A percentile compares a stretch with the other conserved stretches of the same genome.
phyloP scores from a whole-genome alignment of 2,329 filamentous ascomycete species.

The Coniosporium tulheliwenetii region DNA sequence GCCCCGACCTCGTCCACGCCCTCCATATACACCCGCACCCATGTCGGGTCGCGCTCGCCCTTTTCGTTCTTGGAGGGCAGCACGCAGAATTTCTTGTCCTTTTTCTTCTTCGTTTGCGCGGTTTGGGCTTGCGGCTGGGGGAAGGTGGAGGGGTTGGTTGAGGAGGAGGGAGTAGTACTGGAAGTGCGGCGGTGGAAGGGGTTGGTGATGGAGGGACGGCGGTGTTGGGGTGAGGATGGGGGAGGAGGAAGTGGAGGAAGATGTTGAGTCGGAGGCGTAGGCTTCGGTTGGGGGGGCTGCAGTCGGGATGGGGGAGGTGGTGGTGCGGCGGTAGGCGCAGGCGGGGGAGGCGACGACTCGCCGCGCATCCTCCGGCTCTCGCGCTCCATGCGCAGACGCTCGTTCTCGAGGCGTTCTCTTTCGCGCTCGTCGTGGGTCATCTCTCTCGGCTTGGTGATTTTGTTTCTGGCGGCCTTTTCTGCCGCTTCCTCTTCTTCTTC shows the following conservation, averaged over 20 bases:
- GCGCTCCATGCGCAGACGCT: conserved; percentile 11
- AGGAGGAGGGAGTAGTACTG: conserved; percentile 1
- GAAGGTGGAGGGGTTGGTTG: conserved; percentile 1
- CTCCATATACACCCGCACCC: conserved; percentile 69
- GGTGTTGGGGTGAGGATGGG: neutral
- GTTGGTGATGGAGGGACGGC: neutral
- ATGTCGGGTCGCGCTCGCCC: conserved; percentile 50
- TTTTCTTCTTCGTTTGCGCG: conserved; percentile 22
- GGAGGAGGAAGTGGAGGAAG: neutral
- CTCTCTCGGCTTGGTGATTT: conserved; percentile 14
- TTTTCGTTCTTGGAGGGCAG: conserved; percentile 43
- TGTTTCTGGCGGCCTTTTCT: conserved; percentile 15
- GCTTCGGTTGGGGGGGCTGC: neutral
- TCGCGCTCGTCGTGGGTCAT: conserved; percentile 2
- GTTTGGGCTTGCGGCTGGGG: conserved; percentile 3
- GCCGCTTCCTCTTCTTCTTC: conserved; percentile 15
- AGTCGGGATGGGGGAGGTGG: conserved; percentile 1
- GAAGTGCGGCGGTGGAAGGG: neutral
- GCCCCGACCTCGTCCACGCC: conserved; percentile 74
- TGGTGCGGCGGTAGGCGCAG: neutral
- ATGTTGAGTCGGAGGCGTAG: too few species aligned
- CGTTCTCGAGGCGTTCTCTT: conserved; percentile 6
- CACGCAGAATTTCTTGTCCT: conserved; percentile 65
- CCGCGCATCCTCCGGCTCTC: conserved; percentile 14
- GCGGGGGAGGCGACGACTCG: conserved; percentile 7